Evolutionary conservation across 805 yeast species (phyloP).

Genomic region (Schwanniomyces pseudopolymorphus): DNA sequence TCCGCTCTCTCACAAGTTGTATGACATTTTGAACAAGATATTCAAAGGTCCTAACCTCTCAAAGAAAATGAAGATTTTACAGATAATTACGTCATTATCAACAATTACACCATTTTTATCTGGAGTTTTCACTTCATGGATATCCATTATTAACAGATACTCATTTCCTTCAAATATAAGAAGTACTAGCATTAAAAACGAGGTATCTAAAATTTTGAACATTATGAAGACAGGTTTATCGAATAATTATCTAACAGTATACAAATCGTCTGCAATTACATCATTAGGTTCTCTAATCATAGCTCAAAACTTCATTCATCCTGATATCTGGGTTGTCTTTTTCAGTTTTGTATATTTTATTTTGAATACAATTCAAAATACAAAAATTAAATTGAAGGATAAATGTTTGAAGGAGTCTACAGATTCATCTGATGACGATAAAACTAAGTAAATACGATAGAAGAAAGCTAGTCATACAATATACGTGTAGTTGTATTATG

Average conservation of each 20-base stretch:
- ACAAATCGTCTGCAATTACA: slow-evolving; percentile 55
- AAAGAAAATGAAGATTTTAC: slow-evolving; percentile 41
- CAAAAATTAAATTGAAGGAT: slow-evolving; percentile 45
- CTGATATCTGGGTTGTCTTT: slow-evolving; percentile 65
- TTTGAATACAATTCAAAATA: slow-evolving; percentile 62
- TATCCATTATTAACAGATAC: slow-evolving; percentile 49
- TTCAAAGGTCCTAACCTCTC: slow-evolving; percentile 43
- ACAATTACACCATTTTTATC: slow-evolving; percentile 58
- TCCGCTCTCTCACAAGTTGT: slow-evolving; percentile 58
- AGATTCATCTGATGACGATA: not conserved
- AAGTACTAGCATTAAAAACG: slow-evolving; percentile 9
- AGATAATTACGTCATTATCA: slow-evolving; percentile 49
- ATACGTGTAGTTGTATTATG: too few relatives aligned
- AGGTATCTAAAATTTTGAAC: slow-evolving; percentile 12
- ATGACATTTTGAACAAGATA: slow-evolving; percentile 43
- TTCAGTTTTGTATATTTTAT: slow-evolving; percentile 58
- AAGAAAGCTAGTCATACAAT: too few relatives aligned
- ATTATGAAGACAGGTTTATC: slow-evolving; percentile 34
- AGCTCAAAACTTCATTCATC: slow-evolving; percentile 57
- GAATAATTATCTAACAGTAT: slow-evolving; percentile 44
- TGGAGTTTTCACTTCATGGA: slow-evolving; percentile 50
- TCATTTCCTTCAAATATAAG: slow-evolving; percentile 6
- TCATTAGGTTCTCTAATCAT: slow-evolving; percentile 50
- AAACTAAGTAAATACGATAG: too few relatives aligned
- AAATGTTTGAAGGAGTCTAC: slow-evolving; percentile 1